Conservation (phyloP, 2,329 filamentous ascomycete genomes). For the Alternaria triticimaculans region DNA sequence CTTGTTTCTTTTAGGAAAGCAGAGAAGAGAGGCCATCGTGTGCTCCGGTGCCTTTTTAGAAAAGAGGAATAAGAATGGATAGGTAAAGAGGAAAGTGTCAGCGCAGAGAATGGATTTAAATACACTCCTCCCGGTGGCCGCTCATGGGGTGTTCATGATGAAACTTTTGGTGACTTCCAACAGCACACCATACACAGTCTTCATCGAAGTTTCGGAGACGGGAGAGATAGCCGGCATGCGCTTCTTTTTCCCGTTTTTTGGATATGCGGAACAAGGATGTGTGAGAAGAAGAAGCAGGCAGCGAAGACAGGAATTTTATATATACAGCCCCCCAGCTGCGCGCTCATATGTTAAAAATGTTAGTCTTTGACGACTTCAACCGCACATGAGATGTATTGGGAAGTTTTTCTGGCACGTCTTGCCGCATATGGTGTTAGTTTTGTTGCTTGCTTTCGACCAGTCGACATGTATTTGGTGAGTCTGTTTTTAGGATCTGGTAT, state of each 20-base stretch:
- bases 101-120: no score
- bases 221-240: fast-evolving
- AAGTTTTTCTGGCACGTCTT: neutral
- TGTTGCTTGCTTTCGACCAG: fast-evolving
- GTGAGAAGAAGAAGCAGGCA: neutral
- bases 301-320: neutral
- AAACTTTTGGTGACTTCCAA: neutral
- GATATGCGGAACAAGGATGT: neutral
- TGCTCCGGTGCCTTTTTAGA: no score
- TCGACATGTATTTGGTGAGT: neutral
- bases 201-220: neutral
- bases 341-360: neutral
- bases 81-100: no score
- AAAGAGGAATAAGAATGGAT: no score
- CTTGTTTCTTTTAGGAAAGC: neutral
- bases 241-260: neutral
- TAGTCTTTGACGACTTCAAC: neutral
- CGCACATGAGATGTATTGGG: neutral
- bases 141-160: no score
- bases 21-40: no score
- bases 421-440: neutral
- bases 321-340: neutral
- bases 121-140: no score
- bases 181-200: neutral
- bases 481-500: neutral